A percentile compares a stretch with the other conserved stretches of the same genome.
Evolutionary conservation across 371 early-diverging fungal species (phyloP).

Genomic region (Rhizopus arrhizus): DNA sequence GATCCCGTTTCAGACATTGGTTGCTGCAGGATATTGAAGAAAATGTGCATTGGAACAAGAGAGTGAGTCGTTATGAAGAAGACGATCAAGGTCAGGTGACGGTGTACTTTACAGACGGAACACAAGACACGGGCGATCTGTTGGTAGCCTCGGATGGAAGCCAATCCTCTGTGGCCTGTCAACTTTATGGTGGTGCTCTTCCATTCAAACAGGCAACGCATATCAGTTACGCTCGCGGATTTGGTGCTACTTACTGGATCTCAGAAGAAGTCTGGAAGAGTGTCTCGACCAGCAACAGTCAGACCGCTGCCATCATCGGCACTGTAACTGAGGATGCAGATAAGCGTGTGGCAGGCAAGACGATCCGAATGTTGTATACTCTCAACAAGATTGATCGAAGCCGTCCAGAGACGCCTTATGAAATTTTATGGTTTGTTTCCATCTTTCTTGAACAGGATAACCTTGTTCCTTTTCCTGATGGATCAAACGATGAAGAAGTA

Average conservation of each 20-base stretch:
- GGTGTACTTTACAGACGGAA: conserved; percentile 33
- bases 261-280: conserved; percentile 15
- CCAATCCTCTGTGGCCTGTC: conserved; percentile 15
- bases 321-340: not conserved
- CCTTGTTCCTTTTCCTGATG: not conserved
- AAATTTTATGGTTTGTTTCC: conserved; percentile 1
- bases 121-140: conserved; percentile 15
- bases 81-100: conserved; percentile 20
- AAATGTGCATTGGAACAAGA: conserved; percentile 21
- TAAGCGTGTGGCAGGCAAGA: conserved; percentile 3
- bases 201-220: conserved; percentile 2
- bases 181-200: conserved; percentile 13
- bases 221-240: not conserved
- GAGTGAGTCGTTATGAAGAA: conserved; percentile 11
- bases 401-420: conserved; percentile 5
- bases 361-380: conserved; percentile 10
- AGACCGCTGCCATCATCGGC: not conserved
- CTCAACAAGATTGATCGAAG: conserved; percentile 11
- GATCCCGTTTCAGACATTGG: conserved; percentile 17
- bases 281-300: not conserved
- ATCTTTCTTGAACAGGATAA: not conserved
- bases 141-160: conserved; percentile 23
- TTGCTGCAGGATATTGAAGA: conserved; percentile 12
- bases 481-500: not conserved
- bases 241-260: conserved; percentile 7